Conservation (phyloP, 2,329 filamentous ascomycete genomes). For the Fusarium oligoseptatum region DNA sequence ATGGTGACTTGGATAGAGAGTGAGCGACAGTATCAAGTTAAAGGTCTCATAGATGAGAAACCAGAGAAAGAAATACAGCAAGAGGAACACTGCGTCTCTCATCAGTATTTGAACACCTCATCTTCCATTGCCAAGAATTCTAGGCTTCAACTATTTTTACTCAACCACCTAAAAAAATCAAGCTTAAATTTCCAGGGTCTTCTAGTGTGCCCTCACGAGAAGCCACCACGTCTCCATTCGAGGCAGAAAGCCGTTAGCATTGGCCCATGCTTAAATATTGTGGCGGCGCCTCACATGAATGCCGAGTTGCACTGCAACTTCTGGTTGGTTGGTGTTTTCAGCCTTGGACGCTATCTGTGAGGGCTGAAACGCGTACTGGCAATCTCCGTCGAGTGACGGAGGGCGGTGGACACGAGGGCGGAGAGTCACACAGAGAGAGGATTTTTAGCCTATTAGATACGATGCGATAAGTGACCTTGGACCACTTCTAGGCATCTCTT, state of each 20-base stretch:
- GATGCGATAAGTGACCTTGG: neutral
- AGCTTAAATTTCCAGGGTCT: neutral
- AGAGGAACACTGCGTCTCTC: neutral
- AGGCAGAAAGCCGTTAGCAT: neutral
- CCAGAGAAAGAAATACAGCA: neutral
- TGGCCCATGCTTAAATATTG: constrained; percentile 5
- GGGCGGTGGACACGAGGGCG: neutral
- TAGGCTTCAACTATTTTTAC: neutral
- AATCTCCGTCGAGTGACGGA: constrained; percentile 7
- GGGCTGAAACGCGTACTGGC: neutral
- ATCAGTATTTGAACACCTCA: neutral
- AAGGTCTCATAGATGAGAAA: neutral
- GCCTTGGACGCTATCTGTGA: neutral
- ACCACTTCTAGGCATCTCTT: neutral
- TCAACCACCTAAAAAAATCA: neutral
- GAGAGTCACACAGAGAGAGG: neutral
- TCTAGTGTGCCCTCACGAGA: neutral
- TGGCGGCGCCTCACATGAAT: constrained; percentile 4
- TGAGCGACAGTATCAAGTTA: neutral
- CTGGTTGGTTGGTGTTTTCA: constrained; percentile 1
- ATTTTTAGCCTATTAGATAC: neutral
- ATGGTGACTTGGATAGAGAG: neutral
- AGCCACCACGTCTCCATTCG: neutral
- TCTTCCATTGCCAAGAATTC: neutral
- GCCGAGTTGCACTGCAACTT: neutral